These are phyloP conservation scores for Saccharomycopsis babjevae DNA, from an alignment of 805 yeast genomes.

Conservation along the genomic window DNA sequence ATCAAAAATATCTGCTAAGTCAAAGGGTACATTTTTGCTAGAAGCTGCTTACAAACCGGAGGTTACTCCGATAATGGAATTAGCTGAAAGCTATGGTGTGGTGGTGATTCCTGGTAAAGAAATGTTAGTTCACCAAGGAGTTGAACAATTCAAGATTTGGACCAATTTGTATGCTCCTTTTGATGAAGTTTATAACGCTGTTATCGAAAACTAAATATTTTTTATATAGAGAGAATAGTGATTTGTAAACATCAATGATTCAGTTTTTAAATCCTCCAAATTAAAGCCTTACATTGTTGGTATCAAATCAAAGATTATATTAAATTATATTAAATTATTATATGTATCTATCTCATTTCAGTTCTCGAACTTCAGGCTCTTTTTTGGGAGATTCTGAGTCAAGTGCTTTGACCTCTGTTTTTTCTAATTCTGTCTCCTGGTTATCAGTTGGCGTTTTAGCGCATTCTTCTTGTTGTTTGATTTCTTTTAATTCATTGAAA, in stretches of 20 bases:
- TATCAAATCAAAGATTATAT: neutral
- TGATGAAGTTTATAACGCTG: conserved; percentile 51
- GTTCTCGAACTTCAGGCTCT: neutral
- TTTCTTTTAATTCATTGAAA: conserved; percentile 3
- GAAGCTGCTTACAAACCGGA: conserved; percentile 95
- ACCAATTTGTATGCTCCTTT: conserved; percentile 59
- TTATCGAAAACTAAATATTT: conserved; percentile 21
- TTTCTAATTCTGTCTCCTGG: neutral
- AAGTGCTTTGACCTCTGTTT: neutral
- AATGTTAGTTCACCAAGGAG: conserved; percentile 90
- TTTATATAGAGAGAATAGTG: neutral
- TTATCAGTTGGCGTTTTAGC: neutral
- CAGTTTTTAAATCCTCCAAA: neutral
- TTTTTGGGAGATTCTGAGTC: neutral
- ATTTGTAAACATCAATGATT: neutral
- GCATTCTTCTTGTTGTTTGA: neutral
- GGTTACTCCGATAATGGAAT: conserved; percentile 74
- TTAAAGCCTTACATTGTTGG: neutral
- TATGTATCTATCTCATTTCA: neutral
- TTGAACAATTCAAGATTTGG: conserved; percentile 75
- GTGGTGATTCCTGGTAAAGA: conserved; percentile 82
- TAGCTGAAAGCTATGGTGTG: conserved; percentile 66
- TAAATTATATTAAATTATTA: neutral
- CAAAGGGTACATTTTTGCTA: conserved; percentile 39
- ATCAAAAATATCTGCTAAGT: conserved; percentile 26